Percentiles rank a stretch among this genome's conserved stretches.
phyloP scores from a whole-genome alignment of 805 yeast genomes.

The Pichia cabralensis region DNA sequence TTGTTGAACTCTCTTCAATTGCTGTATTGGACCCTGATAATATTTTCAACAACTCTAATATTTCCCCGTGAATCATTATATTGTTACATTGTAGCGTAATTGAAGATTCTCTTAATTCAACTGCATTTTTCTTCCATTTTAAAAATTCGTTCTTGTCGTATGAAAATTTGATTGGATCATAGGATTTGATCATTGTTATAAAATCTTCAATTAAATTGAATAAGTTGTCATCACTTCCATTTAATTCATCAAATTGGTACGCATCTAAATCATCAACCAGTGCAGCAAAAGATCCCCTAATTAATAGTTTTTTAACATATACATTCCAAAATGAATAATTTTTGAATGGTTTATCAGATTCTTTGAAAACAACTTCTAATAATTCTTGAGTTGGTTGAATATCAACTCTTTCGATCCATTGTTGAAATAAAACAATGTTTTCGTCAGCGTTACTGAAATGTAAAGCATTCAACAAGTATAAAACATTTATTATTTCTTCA shows the following conservation, averaged over 20 bases:
- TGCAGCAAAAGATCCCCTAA: constrained; percentile 52
- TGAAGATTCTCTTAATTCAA: constrained; percentile 38
- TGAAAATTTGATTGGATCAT: constrained; percentile 27
- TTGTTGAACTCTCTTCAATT: constrained; percentile 39
- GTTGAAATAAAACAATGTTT: constrained; percentile 35
- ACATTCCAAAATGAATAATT: constrained; percentile 55
- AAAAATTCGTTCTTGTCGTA: constrained; percentile 32
- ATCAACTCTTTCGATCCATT: constrained; percentile 65
- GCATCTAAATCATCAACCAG: constrained; percentile 39
- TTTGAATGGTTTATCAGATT: constrained; percentile 33
- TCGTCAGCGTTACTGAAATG: constrained; percentile 34
- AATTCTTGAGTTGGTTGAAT: constrained; percentile 50
- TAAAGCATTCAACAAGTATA: constrained; percentile 49
- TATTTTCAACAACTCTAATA: constrained; percentile 33
- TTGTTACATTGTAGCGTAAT: constrained; percentile 15
- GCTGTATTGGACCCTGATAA: constrained; percentile 38
- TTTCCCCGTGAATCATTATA: constrained; percentile 25
- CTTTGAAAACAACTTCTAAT: constrained; percentile 34
- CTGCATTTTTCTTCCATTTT: constrained; percentile 40
- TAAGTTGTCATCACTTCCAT: constrained; percentile 22
- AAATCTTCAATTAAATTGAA: constrained; percentile 33
- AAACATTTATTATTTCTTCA: constrained; percentile 37
- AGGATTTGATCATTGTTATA: constrained; percentile 28
- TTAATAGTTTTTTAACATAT: constrained; percentile 42
- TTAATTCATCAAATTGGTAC: constrained; percentile 33